Evolutionary conservation across 352 stramenopile species (phyloP), one percentile per base, ranked within the genome.

Genomic region (Phytophthora chlamydospora): DNA sequence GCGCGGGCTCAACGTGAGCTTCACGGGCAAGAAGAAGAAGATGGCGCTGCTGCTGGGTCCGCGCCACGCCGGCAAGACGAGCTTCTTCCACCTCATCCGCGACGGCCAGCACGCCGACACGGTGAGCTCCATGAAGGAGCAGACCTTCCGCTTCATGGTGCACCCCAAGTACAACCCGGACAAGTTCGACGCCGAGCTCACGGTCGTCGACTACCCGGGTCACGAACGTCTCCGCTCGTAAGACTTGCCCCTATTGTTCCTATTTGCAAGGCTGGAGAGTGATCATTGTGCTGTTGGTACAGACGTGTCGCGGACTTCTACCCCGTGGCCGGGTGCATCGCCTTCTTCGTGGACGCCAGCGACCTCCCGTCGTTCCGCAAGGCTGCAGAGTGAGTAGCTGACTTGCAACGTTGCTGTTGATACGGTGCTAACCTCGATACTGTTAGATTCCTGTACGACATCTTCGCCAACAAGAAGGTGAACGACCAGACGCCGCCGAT

Each of bases 51-150:
- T 96, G 31, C 41, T 93, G 13, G 88, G 88, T 6, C 69, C 88
- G 27, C 71, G 71, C 17, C 70, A 84, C 62, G 74, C 78, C 27
- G 88, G 88, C 69, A 96, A 96, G 77, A 95, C 88, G 46, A 71
- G 79, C 58, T 81, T 96, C 53, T 91, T 93, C 68, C 84, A 96
- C 60, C 73, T 83, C 44, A 70, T 96, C 27, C 79, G 80, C 24
- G 76, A 93, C 53, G 83, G 84, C 44, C 43, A 73, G 46, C 74
- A 83, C 55, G 66, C 89, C 10, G 73, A 90, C 29, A 96, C 88
- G 2, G 88, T 96, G 17, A 91, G 78, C 48, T 96, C 88, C 44
- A 96, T 96, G 88, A 89, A 92, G 56, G 79, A 91, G 46, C 68
- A 76, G 29, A 83, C 85, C n/a, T 73, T 71, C 62, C 77, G 70